phyloP scores from a whole-genome alignment of 139 green algal species.

The Chlorella sp. region DNA sequence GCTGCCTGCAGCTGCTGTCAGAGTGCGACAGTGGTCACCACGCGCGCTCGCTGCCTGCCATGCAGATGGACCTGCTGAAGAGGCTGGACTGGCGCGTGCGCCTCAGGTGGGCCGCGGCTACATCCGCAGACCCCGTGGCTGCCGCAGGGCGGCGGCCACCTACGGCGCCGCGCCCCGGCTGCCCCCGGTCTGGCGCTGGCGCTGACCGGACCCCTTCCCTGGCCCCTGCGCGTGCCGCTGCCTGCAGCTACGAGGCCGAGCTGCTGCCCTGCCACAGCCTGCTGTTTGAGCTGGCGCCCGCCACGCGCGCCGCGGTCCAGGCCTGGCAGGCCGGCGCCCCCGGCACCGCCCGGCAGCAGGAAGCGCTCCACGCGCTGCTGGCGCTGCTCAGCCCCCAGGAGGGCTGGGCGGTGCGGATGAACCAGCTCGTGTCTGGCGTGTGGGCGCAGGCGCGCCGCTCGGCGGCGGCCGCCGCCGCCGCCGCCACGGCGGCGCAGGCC shows the following conservation, averaged over 20 bases:
- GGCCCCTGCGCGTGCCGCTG: too few relatives aligned
- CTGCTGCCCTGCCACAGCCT: conserved; percentile 2
- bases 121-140: not conserved
- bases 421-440: too few relatives aligned
- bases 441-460: too few relatives aligned
- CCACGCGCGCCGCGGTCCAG: too few relatives aligned
- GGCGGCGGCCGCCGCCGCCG: too few relatives aligned
- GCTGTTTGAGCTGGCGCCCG: not conserved
- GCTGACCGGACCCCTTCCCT: not conserved
- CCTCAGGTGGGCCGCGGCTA: not conserved
- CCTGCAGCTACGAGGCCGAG: not conserved
- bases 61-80: conserved; percentile 1
- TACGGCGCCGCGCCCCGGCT: not conserved
- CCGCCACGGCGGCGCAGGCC: too few relatives aligned
- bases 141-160: not conserved
- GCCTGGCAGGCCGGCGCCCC: not conserved
- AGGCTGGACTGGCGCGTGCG: conserved; percentile 17
- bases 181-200: not conserved
- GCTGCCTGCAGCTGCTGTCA: not conserved
- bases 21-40: not conserved
- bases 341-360: too few relatives aligned
- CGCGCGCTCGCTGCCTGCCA: not conserved
- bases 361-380: not conserved
- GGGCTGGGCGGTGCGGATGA: conserved; percentile 7
- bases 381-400: not conserved